These are phyloP conservation scores for Magnusiomyces magnusii DNA, from an alignment of 1,139 yeast species.

Conservation along the genomic window DNA sequence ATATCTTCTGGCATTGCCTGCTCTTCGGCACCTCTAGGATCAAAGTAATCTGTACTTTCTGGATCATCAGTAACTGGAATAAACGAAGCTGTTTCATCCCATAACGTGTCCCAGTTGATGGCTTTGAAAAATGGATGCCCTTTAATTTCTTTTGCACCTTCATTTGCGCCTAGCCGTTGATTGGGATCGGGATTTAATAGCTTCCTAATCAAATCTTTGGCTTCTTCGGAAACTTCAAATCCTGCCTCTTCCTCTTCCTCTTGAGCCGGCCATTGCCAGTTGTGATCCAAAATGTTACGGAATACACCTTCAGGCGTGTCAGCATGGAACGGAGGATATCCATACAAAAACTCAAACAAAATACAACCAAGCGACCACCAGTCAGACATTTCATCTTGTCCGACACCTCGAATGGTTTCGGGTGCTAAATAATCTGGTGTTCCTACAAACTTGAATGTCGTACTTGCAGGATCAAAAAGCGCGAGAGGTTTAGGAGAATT, in stretches of 20 bases:
- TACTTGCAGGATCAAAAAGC: constrained; percentile 25
- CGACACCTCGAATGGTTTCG: constrained; percentile 80
- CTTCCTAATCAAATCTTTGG: constrained; percentile 62
- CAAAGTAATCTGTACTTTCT: constrained; percentile 88
- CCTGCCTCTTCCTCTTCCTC: constrained; percentile 16
- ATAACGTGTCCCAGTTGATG: constrained; percentile 68
- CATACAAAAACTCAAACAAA: constrained; percentile 82
- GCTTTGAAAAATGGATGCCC: constrained; percentile 66
- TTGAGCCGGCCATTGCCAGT: constrained; percentile 74
- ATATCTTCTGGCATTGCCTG: constrained; percentile 25
- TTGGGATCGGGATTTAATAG: constrained; percentile 58
- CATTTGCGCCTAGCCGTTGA: constrained; percentile 63
- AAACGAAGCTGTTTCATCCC: constrained; percentile 72
- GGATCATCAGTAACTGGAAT: constrained; percentile 76
- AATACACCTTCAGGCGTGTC: constrained; percentile 74
- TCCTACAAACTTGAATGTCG: constrained; percentile 64
- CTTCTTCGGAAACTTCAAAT: constrained; percentile 51
- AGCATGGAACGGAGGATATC: constrained; percentile 94
- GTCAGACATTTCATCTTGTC: constrained; percentile 83
- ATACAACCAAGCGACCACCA: constrained; percentile 99
- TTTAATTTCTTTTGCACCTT: constrained; percentile 65
- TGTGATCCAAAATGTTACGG: constrained; percentile 63
- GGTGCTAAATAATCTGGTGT: constrained; percentile 98
- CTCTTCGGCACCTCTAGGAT: constrained; percentile 69
- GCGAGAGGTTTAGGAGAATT: constrained; percentile 10